Evolutionary conservation across 345 rosid genomes (phyloP), one percentile per base, ranked within the genome.

Genomic region (Trapa bicornis): DNA sequence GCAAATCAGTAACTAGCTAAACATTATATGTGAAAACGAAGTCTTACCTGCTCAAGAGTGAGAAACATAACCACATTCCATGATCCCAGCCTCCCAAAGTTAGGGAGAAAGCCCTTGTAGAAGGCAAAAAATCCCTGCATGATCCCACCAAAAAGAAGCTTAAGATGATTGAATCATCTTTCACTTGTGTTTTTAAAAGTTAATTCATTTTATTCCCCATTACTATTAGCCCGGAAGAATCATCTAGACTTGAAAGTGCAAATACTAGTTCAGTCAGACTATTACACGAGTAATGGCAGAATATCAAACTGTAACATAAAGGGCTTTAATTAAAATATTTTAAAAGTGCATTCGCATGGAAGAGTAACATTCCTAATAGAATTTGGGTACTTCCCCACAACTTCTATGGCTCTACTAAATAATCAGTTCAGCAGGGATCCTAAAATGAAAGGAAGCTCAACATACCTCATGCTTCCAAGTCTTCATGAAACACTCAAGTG

Each of bases 21-120:
- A 22, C 29, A 22, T 22, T 22, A 22, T 22, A 22, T 22, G 29
- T 22, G 29, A 22, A 22, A 22, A 22, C 29, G 29, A 47, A 47
- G 60, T 67, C 82, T 82, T 85, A 94, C 99, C 79, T 91, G 96
- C 79, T 91, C 99, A 50, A 91, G 83, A 43, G 89, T 91, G 71
- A 94, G 86, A 81, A 94, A 94, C 99, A 94, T 91, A 48, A 91
- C 68, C 17, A 73, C 97, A 1, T 94, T 94, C 99, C 99, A 94
- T 56, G 95, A 87, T 67, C 97, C 99, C 45, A 94, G 86, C 72
- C 95, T 83, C 61, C 82, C 82, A 67, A 94, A 91, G 82, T 94
- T 94, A 17, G 96, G 97, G 52, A 91, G 80, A 74, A 94, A 94
- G 22, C 99, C 97, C 80, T 94, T 94, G 63, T 91, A 94, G 71